Base-by-base conservation (phyloP, 1,284 basidiomycete genomes). In the Leccinum subfulvum region DNA sequence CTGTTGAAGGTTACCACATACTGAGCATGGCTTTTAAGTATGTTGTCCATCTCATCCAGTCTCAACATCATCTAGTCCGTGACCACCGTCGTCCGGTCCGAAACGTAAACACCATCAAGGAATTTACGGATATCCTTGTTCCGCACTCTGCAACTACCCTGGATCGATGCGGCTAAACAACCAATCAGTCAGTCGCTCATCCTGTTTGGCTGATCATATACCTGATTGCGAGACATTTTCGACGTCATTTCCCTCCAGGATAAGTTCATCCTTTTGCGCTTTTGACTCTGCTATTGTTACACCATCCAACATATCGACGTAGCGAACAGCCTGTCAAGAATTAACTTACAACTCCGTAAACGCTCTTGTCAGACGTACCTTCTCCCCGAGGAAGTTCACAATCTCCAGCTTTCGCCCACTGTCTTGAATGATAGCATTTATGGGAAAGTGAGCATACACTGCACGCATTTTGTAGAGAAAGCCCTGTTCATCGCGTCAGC, bases 391-490 rank as follows among this genome's bases (percentile, higher is more conserved):
- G 85, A 98, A 99, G 84, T 99, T 99, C 74, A 98, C 91, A 82
- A 99, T 99, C 81, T 99, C 97, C 64, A 98, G 80, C 60, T 89
- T 82, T 61, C 77, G 77, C 63, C 94, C 94, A 71, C 82, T 81
- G 53, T 92, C 90, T 78, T 92, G 89, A 76, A 98, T 95, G 79
- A 99, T 98, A 78, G 94, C 91, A 86, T 99, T 99, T 86, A 99
- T 98, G 69, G 97, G 97, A 87, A 99, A 99, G 87, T 99, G 97
- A 75, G 97, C 97, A 78, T 99, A 99, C 64, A 99, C 97, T 44
- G 96, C 85, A 74, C 94, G 92, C 95, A 98, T 97, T 91, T 99
- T 99, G 89, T 99, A 99, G 76, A 91, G 89, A 90, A 98, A 99
- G 67, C 97, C 97, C 90, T 94, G 69, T 21, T 59, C 47, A 37